phyloP scores from a whole-genome alignment of 305 asterid genomes.

The Fraxinus platypoda region DNA sequence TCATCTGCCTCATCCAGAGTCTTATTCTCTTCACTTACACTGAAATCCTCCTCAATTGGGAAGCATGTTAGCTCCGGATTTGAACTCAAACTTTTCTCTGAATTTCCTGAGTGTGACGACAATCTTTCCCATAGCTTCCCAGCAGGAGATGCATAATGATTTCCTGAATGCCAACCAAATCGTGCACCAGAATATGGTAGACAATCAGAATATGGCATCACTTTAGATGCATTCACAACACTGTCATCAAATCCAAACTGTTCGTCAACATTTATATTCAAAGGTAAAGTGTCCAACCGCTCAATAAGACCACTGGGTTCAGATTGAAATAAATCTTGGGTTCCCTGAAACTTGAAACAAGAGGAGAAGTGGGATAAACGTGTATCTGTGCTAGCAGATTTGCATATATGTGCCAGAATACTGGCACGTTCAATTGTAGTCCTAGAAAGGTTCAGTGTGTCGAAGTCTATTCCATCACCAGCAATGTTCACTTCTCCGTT shows the following conservation, averaged over 20 bases:
- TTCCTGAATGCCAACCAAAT: slow-evolving; percentile 45
- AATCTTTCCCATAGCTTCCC: slow-evolving; percentile 74
- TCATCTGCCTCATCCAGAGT: slow-evolving; percentile 39
- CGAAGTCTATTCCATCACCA: slow-evolving; percentile 47
- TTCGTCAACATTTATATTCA: slow-evolving; percentile 33
- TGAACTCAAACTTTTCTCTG: slow-evolving; percentile 67
- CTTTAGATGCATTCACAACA: slow-evolving; percentile 36
- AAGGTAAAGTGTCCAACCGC: slow-evolving; percentile 39
- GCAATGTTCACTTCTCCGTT: slow-evolving; percentile 39
- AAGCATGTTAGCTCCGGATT: slow-evolving; percentile 91
- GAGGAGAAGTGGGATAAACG: slow-evolving; percentile 55
- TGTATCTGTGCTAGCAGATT: slow-evolving; percentile 59
- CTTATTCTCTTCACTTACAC: slow-evolving; percentile 61
- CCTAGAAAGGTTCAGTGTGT: slow-evolving; percentile 49
- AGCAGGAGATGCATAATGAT: slow-evolving; percentile 58
- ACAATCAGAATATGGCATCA: slow-evolving; percentile 47
- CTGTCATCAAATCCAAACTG: slow-evolving; percentile 36
- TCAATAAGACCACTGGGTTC: slow-evolving; percentile 62
- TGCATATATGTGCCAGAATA: slow-evolving; percentile 78
- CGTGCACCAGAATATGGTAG: slow-evolving; percentile 48
- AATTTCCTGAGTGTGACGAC: slow-evolving; percentile 60
- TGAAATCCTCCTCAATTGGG: slow-evolving; percentile 89
- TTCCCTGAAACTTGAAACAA: slow-evolving; percentile 41
- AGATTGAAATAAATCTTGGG: slow-evolving; percentile 47
- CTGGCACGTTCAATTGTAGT: slow-evolving; percentile 74